phyloP scores from a whole-genome alignment of 345 rosid genomes.

The Eucalyptus regnans region DNA sequence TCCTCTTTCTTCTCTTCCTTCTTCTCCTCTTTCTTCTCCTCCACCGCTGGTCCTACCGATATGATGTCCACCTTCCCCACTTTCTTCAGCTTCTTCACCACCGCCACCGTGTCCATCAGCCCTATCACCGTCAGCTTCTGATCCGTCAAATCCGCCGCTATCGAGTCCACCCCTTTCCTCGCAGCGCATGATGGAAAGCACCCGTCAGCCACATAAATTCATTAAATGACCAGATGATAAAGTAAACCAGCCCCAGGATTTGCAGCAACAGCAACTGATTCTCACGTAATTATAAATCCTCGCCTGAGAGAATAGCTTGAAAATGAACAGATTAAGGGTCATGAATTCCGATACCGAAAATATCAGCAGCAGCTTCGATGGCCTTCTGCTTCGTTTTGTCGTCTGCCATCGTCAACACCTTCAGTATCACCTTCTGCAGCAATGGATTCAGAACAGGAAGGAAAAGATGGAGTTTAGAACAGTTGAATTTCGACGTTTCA shows the following conservation, averaged over 20 bases:
- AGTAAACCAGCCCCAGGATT: background rate
- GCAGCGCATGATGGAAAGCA: background rate
- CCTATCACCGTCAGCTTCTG: constrained; percentile 16
- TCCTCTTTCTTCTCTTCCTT: background rate
- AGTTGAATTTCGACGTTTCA: background rate
- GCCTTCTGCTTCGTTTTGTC: constrained; percentile 7
- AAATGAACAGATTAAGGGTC: background rate
- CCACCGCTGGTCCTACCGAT: constrained; percentile 13
- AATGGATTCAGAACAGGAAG: background rate
- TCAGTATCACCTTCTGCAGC: constrained; percentile 1
- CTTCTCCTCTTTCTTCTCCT: constrained; percentile 3
- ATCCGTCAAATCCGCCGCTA: constrained; percentile 8
- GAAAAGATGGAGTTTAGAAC: background rate
- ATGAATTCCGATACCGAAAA: background rate
- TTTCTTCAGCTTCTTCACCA: constrained; percentile 17
- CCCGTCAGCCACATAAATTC: background rate
- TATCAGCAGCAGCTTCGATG: constrained; percentile 2
- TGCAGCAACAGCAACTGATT: background rate
- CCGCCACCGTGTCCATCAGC: constrained; percentile 9
- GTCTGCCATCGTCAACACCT: constrained; percentile 1
- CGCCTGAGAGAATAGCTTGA: background rate
- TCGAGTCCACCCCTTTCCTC: constrained; percentile 3
- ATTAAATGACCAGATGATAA: background rate
- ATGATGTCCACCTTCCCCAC: constrained; percentile 6
- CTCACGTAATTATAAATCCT: background rate